These are phyloP conservation scores for Lasiosphaeria ovina DNA, from an alignment of 495 filamentous ascomycete species.

Conservation along the genomic window DNA sequence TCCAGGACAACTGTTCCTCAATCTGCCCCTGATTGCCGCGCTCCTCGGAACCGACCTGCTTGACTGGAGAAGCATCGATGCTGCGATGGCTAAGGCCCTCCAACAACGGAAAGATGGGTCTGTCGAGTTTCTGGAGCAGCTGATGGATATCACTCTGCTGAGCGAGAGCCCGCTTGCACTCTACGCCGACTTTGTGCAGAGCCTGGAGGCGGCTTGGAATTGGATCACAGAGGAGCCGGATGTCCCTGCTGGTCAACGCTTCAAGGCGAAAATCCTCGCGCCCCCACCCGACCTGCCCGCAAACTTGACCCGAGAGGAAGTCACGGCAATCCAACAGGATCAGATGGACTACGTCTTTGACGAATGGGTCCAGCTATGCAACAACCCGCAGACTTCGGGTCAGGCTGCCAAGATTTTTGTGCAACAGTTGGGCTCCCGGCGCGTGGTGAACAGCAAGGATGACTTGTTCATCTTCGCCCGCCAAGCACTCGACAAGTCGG, in stretches of 20 bases:
- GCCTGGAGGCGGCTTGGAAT: constrained; percentile 72
- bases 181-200: constrained; percentile 81
- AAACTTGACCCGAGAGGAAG: constrained; percentile 21
- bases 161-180: constrained; percentile 72
- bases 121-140: constrained; percentile 68
- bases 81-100: constrained; percentile 69
- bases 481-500: constrained; percentile 74
- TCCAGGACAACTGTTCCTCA: constrained; percentile 74
- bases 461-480: constrained; percentile 77
- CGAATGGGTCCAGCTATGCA: constrained; percentile 86
- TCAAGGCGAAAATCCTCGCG: constrained; percentile 71
- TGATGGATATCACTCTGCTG: constrained; percentile 75
- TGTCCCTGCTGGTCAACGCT: constrained; percentile 59
- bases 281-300: constrained; percentile 50
- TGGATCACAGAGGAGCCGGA: constrained; percentile 76
- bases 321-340: constrained; percentile 53
- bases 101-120: constrained; percentile 63
- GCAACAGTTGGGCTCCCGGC: constrained; percentile 72
- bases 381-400: constrained; percentile 66
- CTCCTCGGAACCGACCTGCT: constrained; percentile 70
- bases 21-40: constrained; percentile 70
- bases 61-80: constrained; percentile 78
- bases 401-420: constrained; percentile 75
- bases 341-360: constrained; percentile 93
- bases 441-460: constrained; percentile 67